Percentiles rank a stretch among this genome's conserved stretches.
Conservation (phyloP, 139 green algal genomes). For the Chlamydomonas sp. region DNA sequence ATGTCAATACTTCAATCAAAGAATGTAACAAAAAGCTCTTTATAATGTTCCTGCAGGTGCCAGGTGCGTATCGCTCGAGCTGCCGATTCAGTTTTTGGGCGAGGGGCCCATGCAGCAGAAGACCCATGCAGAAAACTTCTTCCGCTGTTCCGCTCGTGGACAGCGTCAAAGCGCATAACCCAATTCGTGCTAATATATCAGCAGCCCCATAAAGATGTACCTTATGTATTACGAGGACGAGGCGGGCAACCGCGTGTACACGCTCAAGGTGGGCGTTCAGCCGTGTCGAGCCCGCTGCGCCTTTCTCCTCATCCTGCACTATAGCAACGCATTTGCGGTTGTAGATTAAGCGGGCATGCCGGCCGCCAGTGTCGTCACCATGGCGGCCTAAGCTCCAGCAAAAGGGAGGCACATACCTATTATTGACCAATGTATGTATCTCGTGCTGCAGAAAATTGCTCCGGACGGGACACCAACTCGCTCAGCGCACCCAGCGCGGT, state of each 20-base stretch:
- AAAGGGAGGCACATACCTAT: not conserved
- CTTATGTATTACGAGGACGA: conserved; percentile 96
- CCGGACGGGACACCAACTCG: conserved; percentile 86
- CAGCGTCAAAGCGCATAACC: not conserved
- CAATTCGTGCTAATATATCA: not conserved
- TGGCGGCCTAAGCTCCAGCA: not conserved
- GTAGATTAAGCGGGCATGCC: too few relatives aligned
- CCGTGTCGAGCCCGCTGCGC: too few relatives aligned
- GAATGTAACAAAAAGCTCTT: too few relatives aligned
- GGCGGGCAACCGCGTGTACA: conserved; percentile 92
- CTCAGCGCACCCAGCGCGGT: conserved; percentile 92
- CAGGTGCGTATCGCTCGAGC: too few relatives aligned
- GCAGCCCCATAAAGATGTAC: conserved; percentile 82
- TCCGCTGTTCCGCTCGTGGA: not conserved
- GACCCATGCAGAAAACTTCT: too few relatives aligned
- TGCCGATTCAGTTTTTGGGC: too few relatives aligned
- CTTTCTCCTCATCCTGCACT: too few relatives aligned
- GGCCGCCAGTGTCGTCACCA: too few relatives aligned
- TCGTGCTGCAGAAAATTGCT: conserved; percentile 74
- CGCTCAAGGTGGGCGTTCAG: conserved; percentile 81
- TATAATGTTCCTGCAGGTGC: too few relatives aligned
- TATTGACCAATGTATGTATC: not conserved
- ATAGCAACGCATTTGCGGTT: too few relatives aligned
- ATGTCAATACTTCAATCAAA: too few relatives aligned
- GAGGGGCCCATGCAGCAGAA: too few relatives aligned